Base-by-base conservation (phyloP, 306 rosid species). In the Quercus engelmannii region DNA sequence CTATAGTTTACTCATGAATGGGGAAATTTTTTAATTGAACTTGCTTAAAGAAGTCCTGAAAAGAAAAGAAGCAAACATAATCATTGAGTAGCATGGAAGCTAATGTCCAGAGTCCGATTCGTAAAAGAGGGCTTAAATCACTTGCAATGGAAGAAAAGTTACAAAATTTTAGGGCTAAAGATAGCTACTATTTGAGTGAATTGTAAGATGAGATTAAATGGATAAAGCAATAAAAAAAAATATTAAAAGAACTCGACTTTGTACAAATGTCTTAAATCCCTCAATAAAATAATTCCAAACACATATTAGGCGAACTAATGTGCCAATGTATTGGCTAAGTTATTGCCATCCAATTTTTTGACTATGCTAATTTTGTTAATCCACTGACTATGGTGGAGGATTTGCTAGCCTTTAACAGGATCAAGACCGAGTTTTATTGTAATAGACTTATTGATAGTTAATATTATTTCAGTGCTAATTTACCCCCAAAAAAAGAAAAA, bases 31-130 rank as follows among this genome's bases (percentile, higher is more conserved):
- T 8, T 9, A 7, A 31, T 15, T 31, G 75, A 82, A 76, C 41
- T 57, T 43, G 6, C 31, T 49, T 61, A 6, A 51, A 78, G 76
- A 21, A 38, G 64, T 26, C 61, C 49, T 21, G n/a, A 74, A 23
- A 65, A 65, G 5, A 33, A 8, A 65, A 56, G 31, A 65, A 65
- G 85, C 17, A 64, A 78, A 57, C 67, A 80, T 80, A 67, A 78
- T 76, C 67, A 87, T 81, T 59, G 87, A 86, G 88, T 85, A 54
- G 86, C 87, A 82, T 89, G 87, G 67, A 79, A 78, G 81, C 72
- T 83, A 77, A 77, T 75, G 86, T 56, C 79, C 63, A 76, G 3
- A 41, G 46, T 41, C 46, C 46, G 46, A 84, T 80, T 76, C 89
- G 74, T 79, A 76, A 80, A 85, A 78, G 83, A 80, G 67, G 76